Evolutionary conservation across 1,284 basidiomycete species (phyloP), one percentile per base, ranked within the genome.

Genomic region (Athelia sp.): DNA sequence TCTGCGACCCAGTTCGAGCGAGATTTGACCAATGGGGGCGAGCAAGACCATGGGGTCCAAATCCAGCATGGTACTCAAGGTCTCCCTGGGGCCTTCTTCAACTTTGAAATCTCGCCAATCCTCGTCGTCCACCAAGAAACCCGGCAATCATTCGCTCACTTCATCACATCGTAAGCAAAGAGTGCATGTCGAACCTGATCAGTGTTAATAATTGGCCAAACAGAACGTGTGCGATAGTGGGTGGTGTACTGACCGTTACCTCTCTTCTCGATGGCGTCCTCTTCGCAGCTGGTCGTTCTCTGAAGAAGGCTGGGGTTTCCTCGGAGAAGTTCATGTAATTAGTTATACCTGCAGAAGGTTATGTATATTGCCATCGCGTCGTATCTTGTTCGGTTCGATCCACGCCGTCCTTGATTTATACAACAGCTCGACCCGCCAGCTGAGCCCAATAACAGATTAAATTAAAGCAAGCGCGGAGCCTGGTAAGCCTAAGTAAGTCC

Each of bases 81-180:
- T 34, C 71, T 90, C 43, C 91, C 92, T 49, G 85, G 90, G 40
- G 85, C 87, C 17, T 97, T 93, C 74, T 89, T 97, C 82, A 98
- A 95, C 73, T 96, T 89, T 66, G 97, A 99, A 65, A 98, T 99
- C 63, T 96, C 93, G n/a, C 95, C 94, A 2, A 92, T 98, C 63
- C 84, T 91, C 49, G 87, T 98, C 44, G 85, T 93, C 19, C 93
- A 97, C 63, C 79, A 81, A n/a, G 94, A 97, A 65, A 87, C 80
- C 35, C 81, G 93, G 50, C 93, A 97, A 69, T 91, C 91, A 1
- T 95, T 99, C 64, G 93, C 95, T 4, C 97, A 98, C 70, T 98
- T 99, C 76, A 70, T 98, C 35, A 97, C 94, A 32, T 96, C 93
- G 89, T 94, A 58, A 65, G 92, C 79, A 15, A 29, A 43, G 43